A percentile compares a stretch with the other conserved stretches of the same genome.
Evolutionary conservation across 108 stramenopile species (phyloP).

Genomic region (Hondaea fermentalgiana): DNA sequence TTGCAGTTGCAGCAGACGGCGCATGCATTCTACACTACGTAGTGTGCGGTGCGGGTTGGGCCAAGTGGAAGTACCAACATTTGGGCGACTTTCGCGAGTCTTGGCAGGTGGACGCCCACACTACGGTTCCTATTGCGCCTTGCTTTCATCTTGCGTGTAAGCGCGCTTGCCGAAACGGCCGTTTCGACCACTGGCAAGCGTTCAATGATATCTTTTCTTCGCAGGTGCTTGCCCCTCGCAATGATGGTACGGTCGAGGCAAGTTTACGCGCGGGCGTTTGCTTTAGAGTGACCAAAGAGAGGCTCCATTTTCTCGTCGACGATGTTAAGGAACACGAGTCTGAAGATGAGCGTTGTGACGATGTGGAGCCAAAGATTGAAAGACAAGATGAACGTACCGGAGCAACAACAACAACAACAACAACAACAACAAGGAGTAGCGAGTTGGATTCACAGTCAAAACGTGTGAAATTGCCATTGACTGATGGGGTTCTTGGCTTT

Average conservation of each 20-base stretch:
- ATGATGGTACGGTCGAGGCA: not conserved
- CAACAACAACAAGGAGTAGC: not conserved
- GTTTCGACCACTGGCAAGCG: too few relatives aligned
- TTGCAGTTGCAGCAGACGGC: not conserved
- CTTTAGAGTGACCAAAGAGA: not conserved
- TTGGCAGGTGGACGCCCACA: not conserved
- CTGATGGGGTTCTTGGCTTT: not conserved
- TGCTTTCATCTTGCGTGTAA: not conserved
- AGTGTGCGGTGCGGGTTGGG: not conserved
- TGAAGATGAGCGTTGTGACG: not conserved
- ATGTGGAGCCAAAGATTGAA: not conserved
- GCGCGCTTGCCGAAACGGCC: not conserved
- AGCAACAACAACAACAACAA: not conserved
- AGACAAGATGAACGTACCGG: not conserved
- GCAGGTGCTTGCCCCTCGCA: not conserved
- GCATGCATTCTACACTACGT: not conserved
- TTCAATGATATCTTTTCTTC: not conserved
- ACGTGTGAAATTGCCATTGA: not conserved
- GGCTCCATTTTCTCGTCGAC: not conserved
- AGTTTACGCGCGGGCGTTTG: not conserved
- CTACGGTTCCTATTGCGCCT: not conserved
- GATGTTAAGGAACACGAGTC: not conserved
- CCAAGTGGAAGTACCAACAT: not conserved
- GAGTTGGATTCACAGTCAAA: not conserved
- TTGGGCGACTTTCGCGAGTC: not conserved